These are phyloP conservation scores for Alternaria solani DNA, from an alignment of 2,329 filamentous ascomycete genomes.

Conservation along the genomic window DNA sequence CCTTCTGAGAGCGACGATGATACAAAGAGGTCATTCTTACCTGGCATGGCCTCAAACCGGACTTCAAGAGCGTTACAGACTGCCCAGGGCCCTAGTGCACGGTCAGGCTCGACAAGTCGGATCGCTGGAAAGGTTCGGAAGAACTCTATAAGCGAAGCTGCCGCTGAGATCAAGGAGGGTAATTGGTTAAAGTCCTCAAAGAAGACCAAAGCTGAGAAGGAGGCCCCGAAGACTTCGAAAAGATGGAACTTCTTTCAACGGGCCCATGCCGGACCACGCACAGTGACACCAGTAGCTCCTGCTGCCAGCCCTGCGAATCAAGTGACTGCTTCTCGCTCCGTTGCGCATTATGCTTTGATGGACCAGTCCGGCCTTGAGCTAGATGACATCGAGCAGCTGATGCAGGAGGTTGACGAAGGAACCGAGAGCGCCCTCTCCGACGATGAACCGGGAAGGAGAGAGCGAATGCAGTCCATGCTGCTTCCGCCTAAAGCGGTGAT, in stretches of 20 bases:
- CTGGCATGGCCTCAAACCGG: constrained; percentile 38
- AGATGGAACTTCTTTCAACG: constrained; percentile 69
- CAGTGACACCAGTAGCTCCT: constrained; percentile 41
- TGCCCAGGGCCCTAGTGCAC: constrained; percentile 27
- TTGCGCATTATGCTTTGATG: constrained; percentile 67
- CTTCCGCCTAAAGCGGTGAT: constrained; percentile 49
- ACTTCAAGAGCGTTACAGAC: constrained; percentile 39
- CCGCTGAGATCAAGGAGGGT: constrained; percentile 47
- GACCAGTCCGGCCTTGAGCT: constrained; percentile 58
- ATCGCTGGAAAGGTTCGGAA: constrained; percentile 33
- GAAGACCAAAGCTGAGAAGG: constrained; percentile 37
- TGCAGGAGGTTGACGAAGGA: constrained; percentile 52
- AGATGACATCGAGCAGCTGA: constrained; percentile 57
- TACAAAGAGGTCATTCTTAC: constrained; percentile 44
- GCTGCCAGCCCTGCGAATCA: constrained; percentile 51
- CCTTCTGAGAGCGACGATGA: constrained; percentile 51
- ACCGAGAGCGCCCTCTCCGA: constrained; percentile 32
- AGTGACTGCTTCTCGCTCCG: constrained; percentile 49
- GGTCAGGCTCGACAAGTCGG: constrained; percentile 24
- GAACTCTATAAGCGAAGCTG: constrained; percentile 31
- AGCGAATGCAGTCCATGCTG: constrained; percentile 50
- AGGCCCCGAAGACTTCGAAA: constrained; percentile 49
- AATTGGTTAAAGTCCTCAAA: constrained; percentile 50
- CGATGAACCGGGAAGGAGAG: constrained; percentile 34
- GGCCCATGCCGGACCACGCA: constrained; percentile 53